phyloP scores from a whole-genome alignment of 805 yeast species.

The Cyberlindnera xishuangbannaensis region DNA sequence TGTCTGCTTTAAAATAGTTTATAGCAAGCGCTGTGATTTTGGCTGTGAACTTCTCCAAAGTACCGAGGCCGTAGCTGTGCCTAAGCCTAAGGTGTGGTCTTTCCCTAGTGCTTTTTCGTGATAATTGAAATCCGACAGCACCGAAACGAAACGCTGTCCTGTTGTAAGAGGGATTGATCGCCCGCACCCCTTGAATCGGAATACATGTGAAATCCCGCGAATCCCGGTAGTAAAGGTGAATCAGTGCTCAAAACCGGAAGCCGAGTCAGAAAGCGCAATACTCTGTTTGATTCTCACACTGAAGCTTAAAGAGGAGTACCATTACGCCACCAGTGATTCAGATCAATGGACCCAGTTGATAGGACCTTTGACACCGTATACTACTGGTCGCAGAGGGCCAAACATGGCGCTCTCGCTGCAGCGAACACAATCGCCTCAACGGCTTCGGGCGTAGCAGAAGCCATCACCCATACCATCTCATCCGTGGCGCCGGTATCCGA shows the following conservation, averaged over 20 bases:
- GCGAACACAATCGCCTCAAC: constrained; percentile 6
- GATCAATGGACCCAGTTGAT: constrained; percentile 19
- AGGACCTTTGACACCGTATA: constrained; percentile 14
- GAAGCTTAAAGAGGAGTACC: no score
- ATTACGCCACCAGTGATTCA: no score
- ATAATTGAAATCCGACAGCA: constrained; percentile 3
- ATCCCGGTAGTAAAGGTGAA: background rate
- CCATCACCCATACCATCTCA: constrained; percentile 1
- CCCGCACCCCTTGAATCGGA: background rate
- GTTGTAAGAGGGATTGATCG: background rate
- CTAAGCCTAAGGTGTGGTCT: no score
- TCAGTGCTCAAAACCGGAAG: no score
- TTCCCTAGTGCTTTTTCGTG: background rate
- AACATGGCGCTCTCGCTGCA: constrained; percentile 1
- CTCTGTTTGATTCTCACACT: no score
- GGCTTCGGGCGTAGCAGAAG: constrained; percentile 1
- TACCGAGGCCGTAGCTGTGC: no score
- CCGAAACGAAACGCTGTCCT: constrained; percentile 3
- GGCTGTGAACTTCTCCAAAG: no score
- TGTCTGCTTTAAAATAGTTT: background rate
- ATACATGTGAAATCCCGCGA: background rate
- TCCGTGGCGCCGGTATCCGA: background rate
- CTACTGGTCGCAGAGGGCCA: constrained; percentile 15
- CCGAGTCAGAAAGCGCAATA: no score
- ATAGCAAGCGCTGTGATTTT: background rate